A percentile compares a stretch with the other conserved stretches of the same genome.
phyloP scores from a whole-genome alignment of 139 green algal genomes.

The Haematococcus lacustris region DNA sequence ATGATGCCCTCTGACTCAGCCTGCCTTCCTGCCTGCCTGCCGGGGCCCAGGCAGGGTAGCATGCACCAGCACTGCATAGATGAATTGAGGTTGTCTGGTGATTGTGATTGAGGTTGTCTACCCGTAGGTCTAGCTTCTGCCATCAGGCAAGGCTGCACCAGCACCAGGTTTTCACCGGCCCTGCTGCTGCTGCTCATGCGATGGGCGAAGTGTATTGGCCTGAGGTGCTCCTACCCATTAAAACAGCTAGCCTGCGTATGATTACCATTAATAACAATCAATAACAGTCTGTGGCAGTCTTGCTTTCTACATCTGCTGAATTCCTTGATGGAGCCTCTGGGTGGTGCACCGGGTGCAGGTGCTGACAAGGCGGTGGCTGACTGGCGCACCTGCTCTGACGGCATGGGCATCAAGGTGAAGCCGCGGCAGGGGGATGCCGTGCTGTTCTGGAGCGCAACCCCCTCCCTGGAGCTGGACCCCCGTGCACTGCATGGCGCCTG shows the following conservation, averaged over 20 bases:
- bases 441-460: constrained; percentile 62
- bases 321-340: constrained; percentile 21
- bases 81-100: neutral
- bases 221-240: too few relatives aligned
- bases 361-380: constrained; percentile 1
- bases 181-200: too few relatives aligned
- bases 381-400: constrained; percentile 13
- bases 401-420: constrained; percentile 20
- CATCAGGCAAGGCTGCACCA: neutral
- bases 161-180: too few relatives aligned
- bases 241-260: neutral
- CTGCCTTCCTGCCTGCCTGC: neutral
- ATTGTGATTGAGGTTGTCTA: neutral
- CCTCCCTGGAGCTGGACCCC: constrained; percentile 34
- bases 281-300: neutral
- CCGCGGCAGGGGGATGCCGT: constrained; percentile 63
- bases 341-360: neutral
- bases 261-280: neutral
- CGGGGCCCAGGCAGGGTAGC: neutral
- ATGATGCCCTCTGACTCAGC: constrained; percentile 12
- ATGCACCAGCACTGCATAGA: neutral
- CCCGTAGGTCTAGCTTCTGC: neutral
- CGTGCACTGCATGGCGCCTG: constrained; percentile 55
- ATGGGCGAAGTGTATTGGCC: neutral
- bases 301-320: neutral